Conservation (phyloP, 257 asterid genomes). For the Echium plantagineum region DNA sequence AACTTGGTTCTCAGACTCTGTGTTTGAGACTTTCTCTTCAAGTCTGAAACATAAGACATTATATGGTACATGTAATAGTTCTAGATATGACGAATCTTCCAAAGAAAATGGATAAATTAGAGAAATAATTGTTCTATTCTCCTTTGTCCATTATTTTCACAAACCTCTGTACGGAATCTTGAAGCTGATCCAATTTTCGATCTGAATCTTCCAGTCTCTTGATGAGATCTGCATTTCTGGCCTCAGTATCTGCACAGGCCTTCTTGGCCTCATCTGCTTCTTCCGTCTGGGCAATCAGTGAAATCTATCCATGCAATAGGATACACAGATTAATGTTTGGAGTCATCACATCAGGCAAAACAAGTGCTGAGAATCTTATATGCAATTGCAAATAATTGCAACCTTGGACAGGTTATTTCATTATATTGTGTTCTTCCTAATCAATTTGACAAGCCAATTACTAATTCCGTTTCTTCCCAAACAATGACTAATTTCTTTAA, state of each 20-base stretch:
- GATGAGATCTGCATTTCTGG: constrained; percentile 45
- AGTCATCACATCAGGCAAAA: background rate
- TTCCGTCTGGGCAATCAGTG: constrained; percentile 56
- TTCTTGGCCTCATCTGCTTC: constrained; percentile 59
- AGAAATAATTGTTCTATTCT: background rate
- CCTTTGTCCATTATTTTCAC: constrained; percentile 1
- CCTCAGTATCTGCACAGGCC: constrained; percentile 48
- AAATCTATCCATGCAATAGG: constrained; percentile 35
- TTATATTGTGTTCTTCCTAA: background rate
- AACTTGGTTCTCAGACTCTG: constrained; percentile 94
- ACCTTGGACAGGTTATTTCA: background rate
- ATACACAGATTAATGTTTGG: background rate
- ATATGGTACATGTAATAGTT: background rate
- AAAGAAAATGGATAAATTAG: background rate
- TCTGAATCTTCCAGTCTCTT: constrained; percentile 61
- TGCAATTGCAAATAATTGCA: background rate
- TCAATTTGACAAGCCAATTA: background rate
- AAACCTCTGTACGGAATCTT: constrained; percentile 81
- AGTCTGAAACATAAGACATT: constrained; percentile 38
- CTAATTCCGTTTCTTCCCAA: background rate
- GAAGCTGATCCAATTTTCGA: constrained; percentile 68
- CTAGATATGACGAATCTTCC: background rate
- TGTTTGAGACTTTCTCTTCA: constrained; percentile 90
- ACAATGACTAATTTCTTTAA: background rate
- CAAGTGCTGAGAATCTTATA: no score